Base-by-base conservation (phyloP, 495 filamentous ascomycete genomes). In the Aeminium ludgeri region DNA sequence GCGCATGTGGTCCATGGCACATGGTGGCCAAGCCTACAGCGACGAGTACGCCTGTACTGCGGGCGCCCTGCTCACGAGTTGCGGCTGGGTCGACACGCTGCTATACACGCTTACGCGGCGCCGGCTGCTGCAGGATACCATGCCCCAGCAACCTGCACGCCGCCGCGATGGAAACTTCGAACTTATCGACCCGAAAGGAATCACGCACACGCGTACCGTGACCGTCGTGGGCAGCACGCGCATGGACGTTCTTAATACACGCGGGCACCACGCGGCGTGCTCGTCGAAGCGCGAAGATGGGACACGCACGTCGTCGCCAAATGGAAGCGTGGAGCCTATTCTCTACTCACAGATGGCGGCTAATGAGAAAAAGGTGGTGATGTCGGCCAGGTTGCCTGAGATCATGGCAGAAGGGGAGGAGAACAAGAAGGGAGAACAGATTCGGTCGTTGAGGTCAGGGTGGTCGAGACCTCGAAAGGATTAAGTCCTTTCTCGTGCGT, bases 61-160 rank as follows among this genome's bases (percentile, higher is more conserved):
- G 2, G 52, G 49, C 0, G 19, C 49, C 10, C 34, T 55, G 31
- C 34, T 55, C 31, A 43, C 45, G 11, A 49, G 44, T 33, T 45
- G 44, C 36, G 52, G 52, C 2, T 52, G 49, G 48, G 37, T 52
- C 10, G 52, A 55, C 27, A 44, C 38, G 17, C 36, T 55, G 18
- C 38, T 55, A n/a, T 55, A 55, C 40, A 46, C 52, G 1, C 27
- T 52, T 1, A 55, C 49, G 13, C 38, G 52, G 18, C 41, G 45
- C 20, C 36, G 36, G 16, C 39, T 54, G n/a, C 44, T 51, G 16
- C 8, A 40, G 13, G 48, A 51, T 33, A 50, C 47, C 25, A 50
- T 50, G 47, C 46, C 45, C n/a, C 18, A 25, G 11, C 20, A 41
- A 20, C 34, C 17, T 5, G 20, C 16, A 8, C 12, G 23, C 20